Evolutionary conservation across 495 filamentous ascomycete genomes (phyloP).

Genomic region (Xylaria bambusicola): DNA sequence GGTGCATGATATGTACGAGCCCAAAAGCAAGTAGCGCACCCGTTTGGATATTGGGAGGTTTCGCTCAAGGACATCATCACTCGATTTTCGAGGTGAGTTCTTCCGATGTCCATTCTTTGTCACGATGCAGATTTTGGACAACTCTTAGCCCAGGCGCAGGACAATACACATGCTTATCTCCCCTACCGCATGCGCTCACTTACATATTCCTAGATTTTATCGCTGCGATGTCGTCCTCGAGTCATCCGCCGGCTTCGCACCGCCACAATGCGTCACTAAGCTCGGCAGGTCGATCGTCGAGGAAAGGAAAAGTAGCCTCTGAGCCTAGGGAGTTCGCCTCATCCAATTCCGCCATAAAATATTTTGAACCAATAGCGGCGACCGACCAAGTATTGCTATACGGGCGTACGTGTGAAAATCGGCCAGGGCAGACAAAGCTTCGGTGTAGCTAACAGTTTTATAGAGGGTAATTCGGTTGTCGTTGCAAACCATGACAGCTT

Average conservation of each 20-base stretch:
- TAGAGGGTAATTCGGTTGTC: slow-evolving; percentile 69
- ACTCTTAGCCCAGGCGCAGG: not conserved
- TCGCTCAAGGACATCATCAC: slow-evolving; percentile 32
- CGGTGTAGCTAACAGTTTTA: slow-evolving; percentile 12
- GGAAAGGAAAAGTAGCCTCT: slow-evolving; percentile 38
- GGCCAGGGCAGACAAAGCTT: not conserved
- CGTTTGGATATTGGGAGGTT: slow-evolving; percentile 36
- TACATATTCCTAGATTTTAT: slow-evolving; percentile 34
- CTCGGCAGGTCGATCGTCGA: slow-evolving; percentile 50
- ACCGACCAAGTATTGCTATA: slow-evolving; percentile 87
- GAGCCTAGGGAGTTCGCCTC: slow-evolving; percentile 52
- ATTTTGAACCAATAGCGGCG: slow-evolving; percentile 82
- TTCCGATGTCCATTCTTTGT: slow-evolving; percentile 17
- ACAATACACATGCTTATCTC: not conserved
- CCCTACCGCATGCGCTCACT: slow-evolving; percentile 19
- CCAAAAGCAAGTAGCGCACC: slow-evolving; percentile 49
- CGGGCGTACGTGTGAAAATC: slow-evolving; percentile 48
- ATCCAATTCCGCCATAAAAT: slow-evolving; percentile 54
- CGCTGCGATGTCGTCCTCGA: slow-evolving; percentile 46
- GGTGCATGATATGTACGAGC: slow-evolving; percentile 53
- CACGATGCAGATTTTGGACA: slow-evolving; percentile 4
- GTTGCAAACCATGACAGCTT: slow-evolving; percentile 90
- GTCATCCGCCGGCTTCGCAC: slow-evolving; percentile 46
- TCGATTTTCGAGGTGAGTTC: slow-evolving; percentile 17
- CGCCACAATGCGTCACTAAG: slow-evolving; percentile 63